Evolutionary conservation across 2,329 filamentous ascomycete genomes (phyloP).

Genomic region (Aspergillus felis): DNA sequence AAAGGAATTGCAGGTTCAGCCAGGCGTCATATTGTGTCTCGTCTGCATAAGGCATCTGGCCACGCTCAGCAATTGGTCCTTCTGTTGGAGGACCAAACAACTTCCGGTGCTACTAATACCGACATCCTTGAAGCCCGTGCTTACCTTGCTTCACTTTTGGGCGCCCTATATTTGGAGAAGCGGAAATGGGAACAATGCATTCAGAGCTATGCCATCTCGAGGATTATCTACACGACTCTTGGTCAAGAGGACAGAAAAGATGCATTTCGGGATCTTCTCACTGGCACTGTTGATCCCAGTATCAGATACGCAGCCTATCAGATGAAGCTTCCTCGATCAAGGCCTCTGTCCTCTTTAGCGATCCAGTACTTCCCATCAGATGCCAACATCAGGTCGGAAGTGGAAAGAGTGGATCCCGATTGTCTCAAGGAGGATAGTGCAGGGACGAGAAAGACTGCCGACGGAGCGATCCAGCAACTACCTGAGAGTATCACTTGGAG

Average conservation of each 20-base stretch:
- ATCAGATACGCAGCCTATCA: conserved; percentile 95
- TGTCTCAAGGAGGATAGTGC: conserved; percentile 60
- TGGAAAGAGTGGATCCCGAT: conserved; percentile 67
- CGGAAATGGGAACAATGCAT: conserved; percentile 79
- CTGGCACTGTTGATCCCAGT: conserved; percentile 84
- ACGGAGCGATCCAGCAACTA: conserved; percentile 46
- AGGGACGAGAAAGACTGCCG: conserved; percentile 44
- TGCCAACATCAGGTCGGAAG: conserved; percentile 56
- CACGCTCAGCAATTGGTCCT: conserved; percentile 65
- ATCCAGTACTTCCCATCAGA: conserved; percentile 71
- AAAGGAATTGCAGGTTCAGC: conserved; percentile 75
- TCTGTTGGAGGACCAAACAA: conserved; percentile 59
- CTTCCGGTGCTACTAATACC: conserved; percentile 62
- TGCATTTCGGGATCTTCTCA: conserved; percentile 78
- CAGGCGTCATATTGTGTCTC: conserved; percentile 82
- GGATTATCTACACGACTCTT: conserved; percentile 78
- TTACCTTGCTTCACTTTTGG: conserved; percentile 72
- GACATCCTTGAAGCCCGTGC: conserved; percentile 83
- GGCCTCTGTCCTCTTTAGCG: conserved; percentile 74
- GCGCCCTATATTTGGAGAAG: conserved; percentile 80
- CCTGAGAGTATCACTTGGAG: conserved; percentile 83
- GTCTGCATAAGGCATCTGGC: conserved; percentile 73
- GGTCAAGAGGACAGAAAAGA: conserved; percentile 64
- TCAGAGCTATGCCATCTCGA: conserved; percentile 67
- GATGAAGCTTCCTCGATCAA: conserved; percentile 78